Evolutionary conservation across 768 basidiomycete species (phyloP).

Genomic region (Filobasidium wieringae): DNA sequence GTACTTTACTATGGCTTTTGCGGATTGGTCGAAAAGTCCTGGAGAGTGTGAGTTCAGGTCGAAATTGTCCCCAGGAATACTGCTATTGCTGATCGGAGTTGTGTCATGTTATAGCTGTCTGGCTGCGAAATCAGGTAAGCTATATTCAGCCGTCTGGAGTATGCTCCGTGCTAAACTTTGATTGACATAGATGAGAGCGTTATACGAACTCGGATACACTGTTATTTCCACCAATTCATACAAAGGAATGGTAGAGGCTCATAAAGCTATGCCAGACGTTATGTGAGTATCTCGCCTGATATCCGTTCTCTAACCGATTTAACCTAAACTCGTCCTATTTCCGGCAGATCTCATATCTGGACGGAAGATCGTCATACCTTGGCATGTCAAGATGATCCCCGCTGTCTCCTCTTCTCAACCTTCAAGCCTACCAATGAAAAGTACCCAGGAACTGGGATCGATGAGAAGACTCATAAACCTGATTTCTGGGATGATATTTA

Average conservation of each 20-base stretch:
- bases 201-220: not conserved
- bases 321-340: not conserved
- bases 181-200: not conserved
- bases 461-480: not conserved
- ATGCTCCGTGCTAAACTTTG: no score
- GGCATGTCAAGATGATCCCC: slow-evolving; percentile 32
- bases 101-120: not conserved
- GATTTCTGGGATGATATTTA: slow-evolving; percentile 10
- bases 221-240: slow-evolving; percentile 22
- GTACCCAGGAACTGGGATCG: slow-evolving; percentile 5
- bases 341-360: slow-evolving; percentile 23
- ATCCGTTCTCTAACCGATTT: not conserved
- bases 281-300: slow-evolving; percentile 21
- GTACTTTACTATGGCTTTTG: slow-evolving; percentile 12
- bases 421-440: slow-evolving; percentile 11
- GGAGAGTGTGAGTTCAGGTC: not conserved
- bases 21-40: not conserved
- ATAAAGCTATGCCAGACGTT: slow-evolving; percentile 35
- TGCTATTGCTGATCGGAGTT: not conserved
- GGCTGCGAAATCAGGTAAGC: not conserved
- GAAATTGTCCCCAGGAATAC: not conserved
- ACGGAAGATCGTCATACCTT: slow-evolving; percentile 22
- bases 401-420: slow-evolving; percentile 21
- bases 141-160: no score
- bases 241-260: slow-evolving; percentile 25